Evolutionary conservation across 805 yeast species (phyloP).

Genomic region (Isabelozyma gotoi): DNA sequence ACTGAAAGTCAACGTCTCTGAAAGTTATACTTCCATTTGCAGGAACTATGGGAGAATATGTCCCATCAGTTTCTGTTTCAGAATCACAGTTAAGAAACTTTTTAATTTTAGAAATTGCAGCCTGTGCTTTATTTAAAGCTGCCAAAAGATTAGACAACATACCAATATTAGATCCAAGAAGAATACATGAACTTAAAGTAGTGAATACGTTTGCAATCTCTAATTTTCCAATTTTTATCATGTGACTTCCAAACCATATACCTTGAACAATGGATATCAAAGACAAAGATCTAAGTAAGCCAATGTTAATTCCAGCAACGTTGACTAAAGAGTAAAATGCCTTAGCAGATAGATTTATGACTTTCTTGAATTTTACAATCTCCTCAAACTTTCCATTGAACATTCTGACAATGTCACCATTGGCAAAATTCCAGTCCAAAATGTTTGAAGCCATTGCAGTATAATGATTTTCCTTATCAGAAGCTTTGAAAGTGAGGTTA

Average conservation of each 20-base stretch:
- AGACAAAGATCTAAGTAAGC: constrained; percentile 54
- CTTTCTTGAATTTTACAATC: constrained; percentile 35
- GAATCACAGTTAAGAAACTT: constrained; percentile 27
- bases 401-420: constrained; percentile 59
- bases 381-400: constrained; percentile 61
- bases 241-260: constrained; percentile 83
- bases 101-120: constrained; percentile 57
- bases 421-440: constrained; percentile 67
- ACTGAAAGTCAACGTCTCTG: constrained; percentile 57
- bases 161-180: constrained; percentile 63
- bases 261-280: constrained; percentile 85
- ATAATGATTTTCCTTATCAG: constrained; percentile 55
- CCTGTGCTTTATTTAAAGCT: constrained; percentile 67
- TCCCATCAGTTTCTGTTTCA: constrained; percentile 2
- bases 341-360: constrained; percentile 34
- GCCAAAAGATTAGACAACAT: constrained; percentile 57
- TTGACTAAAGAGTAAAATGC: constrained; percentile 46
- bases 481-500: constrained; percentile 45
- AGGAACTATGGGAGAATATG: neutral
- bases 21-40: constrained; percentile 53
- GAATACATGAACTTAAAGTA: constrained; percentile 78
- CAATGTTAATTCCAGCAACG: constrained; percentile 54
- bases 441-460: constrained; percentile 58
- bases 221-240: constrained; percentile 53
- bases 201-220: constrained; percentile 69